A percentile compares a stretch with the other conserved stretches of the same genome.
phyloP scores from a whole-genome alignment of 805 yeast genomes.

The Ogataea saltuana region DNA sequence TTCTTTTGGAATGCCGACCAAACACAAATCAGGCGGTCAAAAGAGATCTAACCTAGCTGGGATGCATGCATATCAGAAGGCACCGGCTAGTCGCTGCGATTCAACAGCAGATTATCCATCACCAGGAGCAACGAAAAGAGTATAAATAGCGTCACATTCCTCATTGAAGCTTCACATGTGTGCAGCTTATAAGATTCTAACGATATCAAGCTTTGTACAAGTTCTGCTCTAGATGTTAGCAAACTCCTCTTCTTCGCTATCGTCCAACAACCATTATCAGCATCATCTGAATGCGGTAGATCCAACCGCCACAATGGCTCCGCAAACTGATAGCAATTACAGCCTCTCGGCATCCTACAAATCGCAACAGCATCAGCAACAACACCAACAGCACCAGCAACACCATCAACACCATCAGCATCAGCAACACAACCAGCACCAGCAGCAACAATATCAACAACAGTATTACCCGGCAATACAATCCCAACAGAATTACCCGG shows the following conservation, averaged over 20 bases:
- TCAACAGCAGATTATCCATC: neutral
- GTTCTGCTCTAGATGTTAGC: constrained; percentile 3
- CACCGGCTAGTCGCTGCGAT: neutral
- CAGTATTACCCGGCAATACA: constrained; percentile 1
- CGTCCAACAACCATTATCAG: constrained; percentile 9
- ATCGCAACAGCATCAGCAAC: constrained; percentile 3
- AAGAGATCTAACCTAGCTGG: neutral
- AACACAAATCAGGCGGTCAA: neutral
- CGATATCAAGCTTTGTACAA: neutral
- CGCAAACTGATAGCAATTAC: constrained; percentile 1
- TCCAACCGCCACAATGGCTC: constrained; percentile 1
- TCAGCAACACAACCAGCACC: constrained; percentile 6
- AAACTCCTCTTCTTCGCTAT: constrained; percentile 6
- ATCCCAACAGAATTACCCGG: too few relatives aligned
- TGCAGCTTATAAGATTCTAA: neutral
- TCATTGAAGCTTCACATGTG: neutral
- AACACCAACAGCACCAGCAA: constrained; percentile 9
- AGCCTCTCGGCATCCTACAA: neutral
- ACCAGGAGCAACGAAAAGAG: neutral
- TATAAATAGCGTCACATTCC: neutral
- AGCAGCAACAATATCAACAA: constrained; percentile 6
- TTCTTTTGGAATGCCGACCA: constrained; percentile 2
- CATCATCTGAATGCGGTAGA: constrained; percentile 6
- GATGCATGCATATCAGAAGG: neutral
- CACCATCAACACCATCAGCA: constrained; percentile 6